Percentiles rank a stretch among this genome's conserved stretches.
phyloP scores from a whole-genome alignment of 2,329 filamentous ascomycete genomes.

The Fusarium falciforme region DNA sequence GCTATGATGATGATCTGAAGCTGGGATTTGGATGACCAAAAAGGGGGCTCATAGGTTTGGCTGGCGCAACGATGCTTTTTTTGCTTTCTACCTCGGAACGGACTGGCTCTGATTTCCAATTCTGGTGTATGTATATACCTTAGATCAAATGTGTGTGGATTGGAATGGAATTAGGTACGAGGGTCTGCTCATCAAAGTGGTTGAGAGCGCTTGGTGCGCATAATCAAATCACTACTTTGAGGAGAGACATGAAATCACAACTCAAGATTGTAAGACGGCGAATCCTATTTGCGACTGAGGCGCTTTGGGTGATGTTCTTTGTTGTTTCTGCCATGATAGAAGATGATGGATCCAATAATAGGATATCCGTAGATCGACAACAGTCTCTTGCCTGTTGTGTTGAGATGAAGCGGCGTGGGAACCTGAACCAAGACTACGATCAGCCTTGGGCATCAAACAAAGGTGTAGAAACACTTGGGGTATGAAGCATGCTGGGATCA shows the following conservation, averaged over 20 bases:
- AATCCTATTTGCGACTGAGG: neutral
- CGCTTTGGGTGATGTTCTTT: neutral
- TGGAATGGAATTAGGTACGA: neutral
- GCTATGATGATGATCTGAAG: constrained; percentile 36
- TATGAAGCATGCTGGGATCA: constrained; percentile 28
- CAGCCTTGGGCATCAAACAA: constrained; percentile 18
- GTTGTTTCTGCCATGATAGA: neutral
- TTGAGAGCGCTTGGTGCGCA: neutral
- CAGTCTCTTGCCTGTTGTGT: neutral
- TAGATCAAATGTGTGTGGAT: constrained; percentile 13
- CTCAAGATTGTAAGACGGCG: neutral
- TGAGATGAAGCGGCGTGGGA: neutral
- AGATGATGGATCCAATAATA: neutral
- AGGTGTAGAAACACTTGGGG: neutral
- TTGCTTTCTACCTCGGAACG: constrained; percentile 17
- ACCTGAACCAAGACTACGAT: constrained; percentile 16
- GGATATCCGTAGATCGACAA: neutral
- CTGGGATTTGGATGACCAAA: constrained; percentile 29
- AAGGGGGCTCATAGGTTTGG: constrained; percentile 6
- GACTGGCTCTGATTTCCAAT: constrained; percentile 31
- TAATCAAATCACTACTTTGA: neutral
- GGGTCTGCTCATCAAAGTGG: constrained; percentile 23
- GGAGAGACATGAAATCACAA: neutral
- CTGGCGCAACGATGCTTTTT: constrained; percentile 21
- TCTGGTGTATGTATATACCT: constrained; percentile 27